Conservation (phyloP, 805 yeast genomes). For the Dipodascus albidus region DNA sequence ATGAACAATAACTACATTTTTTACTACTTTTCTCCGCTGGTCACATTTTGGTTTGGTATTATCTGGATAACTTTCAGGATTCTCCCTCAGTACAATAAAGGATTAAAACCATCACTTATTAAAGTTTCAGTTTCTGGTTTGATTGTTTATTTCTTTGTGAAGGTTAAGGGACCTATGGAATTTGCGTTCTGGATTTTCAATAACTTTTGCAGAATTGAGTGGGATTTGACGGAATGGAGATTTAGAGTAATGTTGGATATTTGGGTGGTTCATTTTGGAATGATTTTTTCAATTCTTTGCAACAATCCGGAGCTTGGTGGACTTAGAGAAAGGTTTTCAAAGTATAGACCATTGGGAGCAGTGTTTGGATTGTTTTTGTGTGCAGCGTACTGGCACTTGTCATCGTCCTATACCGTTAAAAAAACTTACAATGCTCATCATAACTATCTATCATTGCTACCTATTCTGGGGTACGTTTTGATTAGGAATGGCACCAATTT, state of each 20-base stretch:
- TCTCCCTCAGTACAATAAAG: conserved; percentile 10
- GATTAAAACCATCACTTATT: conserved; percentile 9
- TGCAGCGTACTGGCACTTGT: not conserved
- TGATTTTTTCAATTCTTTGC: conserved; percentile 15
- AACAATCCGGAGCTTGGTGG: conserved; percentile 7
- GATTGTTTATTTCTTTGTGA: conserved; percentile 7
- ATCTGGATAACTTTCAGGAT: conserved; percentile 15
- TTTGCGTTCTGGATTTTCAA: conserved; percentile 11
- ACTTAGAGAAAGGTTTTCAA: not conserved
- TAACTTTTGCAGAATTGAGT: conserved; percentile 13
- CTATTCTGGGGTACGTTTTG: conserved; percentile 14
- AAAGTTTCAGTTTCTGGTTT: conserved; percentile 12
- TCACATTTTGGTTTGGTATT: conserved; percentile 17
- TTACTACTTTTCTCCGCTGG: conserved; percentile 18
- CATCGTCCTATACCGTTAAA: conserved; percentile 4
- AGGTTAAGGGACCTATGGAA: conserved; percentile 13
- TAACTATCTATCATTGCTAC: conserved; percentile 10
- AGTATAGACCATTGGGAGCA: not conserved
- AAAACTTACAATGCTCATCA: conserved; percentile 13
- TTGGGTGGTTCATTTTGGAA: conserved; percentile 16
- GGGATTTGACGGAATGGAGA: conserved; percentile 19
- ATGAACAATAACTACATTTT: conserved; percentile 19
- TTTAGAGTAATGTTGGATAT: conserved; percentile 16
- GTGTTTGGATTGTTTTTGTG: not conserved
- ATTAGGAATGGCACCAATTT: conserved; percentile 12